Conservation (phyloP, 768 basidiomycete species). For the Boletellus ananas region DNA sequence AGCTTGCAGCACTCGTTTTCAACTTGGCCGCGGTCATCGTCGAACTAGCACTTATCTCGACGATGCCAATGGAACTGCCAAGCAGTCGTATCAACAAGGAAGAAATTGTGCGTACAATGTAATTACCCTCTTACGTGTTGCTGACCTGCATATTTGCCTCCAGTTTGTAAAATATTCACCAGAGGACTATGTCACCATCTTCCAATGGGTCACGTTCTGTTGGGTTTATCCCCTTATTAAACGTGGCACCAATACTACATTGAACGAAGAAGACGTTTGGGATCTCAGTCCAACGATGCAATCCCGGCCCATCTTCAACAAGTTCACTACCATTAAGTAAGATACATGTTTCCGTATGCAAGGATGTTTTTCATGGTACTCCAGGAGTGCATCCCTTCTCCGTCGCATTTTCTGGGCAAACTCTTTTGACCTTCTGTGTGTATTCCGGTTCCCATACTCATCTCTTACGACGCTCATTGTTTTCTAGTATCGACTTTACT, state of each 20-base stretch:
- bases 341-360: not conserved
- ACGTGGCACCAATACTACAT: conserved; percentile 46
- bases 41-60: conserved; percentile 46
- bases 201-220: conserved; percentile 66
- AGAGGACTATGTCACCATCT: conserved; percentile 73
- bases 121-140: not conserved
- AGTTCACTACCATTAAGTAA: conserved; percentile 35
- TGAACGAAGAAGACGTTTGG: conserved; percentile 74
- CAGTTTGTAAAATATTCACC: conserved; percentile 37
- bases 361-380: not conserved
- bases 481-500: conserved; percentile 53
- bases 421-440: conserved; percentile 41
- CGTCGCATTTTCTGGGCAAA: conserved; percentile 44
- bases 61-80: conserved; percentile 69
- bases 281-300: conserved; percentile 62
- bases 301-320: conserved; percentile 58
- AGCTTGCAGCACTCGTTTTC: conserved; percentile 25
- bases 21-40: conserved; percentile 45
- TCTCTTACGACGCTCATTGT: not conserved
- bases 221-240: conserved; percentile 69
- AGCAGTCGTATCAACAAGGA: conserved; percentile 45
- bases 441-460: not conserved
- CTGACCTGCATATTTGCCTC: not conserved
- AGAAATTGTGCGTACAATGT: conserved; percentile 53
- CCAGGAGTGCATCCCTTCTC: conserved; percentile 34